phyloP scores from a whole-genome alignment of 768 basidiomycete genomes.

The Podaxis sp. region DNA sequence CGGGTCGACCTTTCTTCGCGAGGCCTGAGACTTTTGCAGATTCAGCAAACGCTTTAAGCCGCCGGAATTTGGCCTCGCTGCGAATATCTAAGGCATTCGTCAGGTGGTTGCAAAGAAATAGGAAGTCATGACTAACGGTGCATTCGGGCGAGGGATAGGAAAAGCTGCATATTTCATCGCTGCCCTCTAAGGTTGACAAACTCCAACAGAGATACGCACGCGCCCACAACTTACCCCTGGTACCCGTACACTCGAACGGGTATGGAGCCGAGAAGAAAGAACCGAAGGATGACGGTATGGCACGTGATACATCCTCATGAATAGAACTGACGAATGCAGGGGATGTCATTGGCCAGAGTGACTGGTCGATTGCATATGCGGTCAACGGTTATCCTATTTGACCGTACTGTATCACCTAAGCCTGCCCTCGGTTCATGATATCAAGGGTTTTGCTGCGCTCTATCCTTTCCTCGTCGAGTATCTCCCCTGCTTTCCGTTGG shows the following conservation, averaged over 20 bases:
- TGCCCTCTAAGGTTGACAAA: neutral
- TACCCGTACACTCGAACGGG: neutral
- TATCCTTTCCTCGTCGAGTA: neutral
- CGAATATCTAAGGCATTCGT: conserved; percentile 29
- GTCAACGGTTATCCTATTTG: neutral
- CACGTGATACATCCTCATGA: conserved; percentile 7
- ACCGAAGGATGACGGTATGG: neutral
- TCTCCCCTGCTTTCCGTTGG: neutral
- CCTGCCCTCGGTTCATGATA: conserved; percentile 2
- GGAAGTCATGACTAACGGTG: conserved; percentile 33
- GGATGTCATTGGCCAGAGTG: conserved; percentile 15
- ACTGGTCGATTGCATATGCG: neutral
- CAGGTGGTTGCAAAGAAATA: neutral
- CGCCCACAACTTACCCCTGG: neutral
- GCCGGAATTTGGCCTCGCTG: conserved; percentile 39
- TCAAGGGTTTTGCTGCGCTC: conserved; percentile 4
- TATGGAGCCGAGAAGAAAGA: neutral
- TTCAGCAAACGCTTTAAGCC: conserved; percentile 36
- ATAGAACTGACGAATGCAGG: neutral
- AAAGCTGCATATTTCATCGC: conserved; percentile 17
- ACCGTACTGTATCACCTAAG: conserved; percentile 1
- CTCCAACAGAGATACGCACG: neutral
- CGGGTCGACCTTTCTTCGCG: conserved; percentile 43
- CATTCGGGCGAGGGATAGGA: conserved; percentile 40
- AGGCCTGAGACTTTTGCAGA: conserved; percentile 37